These are phyloP conservation scores for Cordyceps fumosorosea DNA, from an alignment of 2,329 filamentous ascomycete species.

Conservation along the genomic window DNA sequence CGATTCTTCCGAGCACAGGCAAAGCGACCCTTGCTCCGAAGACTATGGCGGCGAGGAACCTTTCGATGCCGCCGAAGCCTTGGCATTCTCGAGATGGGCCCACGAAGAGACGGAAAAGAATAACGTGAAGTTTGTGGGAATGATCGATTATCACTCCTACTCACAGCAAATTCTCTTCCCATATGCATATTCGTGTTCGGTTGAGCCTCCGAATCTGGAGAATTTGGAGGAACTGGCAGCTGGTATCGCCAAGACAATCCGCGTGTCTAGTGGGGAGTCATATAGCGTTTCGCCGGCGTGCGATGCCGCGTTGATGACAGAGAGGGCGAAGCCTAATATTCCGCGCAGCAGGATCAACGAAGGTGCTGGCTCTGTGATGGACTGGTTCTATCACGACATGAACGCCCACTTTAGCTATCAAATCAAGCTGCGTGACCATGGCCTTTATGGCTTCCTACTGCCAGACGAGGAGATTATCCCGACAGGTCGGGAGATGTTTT, in stretches of 20 bases:
- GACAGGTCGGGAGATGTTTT: slow-evolving; percentile 80
- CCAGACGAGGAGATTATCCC: slow-evolving; percentile 83
- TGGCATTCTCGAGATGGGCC: slow-evolving; percentile 72
- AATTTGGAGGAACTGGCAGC: slow-evolving; percentile 86
- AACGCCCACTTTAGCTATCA: slow-evolving; percentile 82
- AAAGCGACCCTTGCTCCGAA: slow-evolving; percentile 80
- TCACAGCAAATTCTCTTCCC: slow-evolving; percentile 93
- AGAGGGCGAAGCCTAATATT: slow-evolving; percentile 19
- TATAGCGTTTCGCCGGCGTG: slow-evolving; percentile 82
- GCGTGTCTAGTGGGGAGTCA: slow-evolving; percentile 66
- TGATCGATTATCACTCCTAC: slow-evolving; percentile 89
- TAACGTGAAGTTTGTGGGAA: slow-evolving; percentile 71
- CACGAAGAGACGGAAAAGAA: slow-evolving; percentile 66
- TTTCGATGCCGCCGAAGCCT: slow-evolving; percentile 77
- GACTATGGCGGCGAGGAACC: slow-evolving; percentile 78
- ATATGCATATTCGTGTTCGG: slow-evolving; percentile 76
- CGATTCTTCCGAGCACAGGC: slow-evolving; percentile 65
- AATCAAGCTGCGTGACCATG: slow-evolving; percentile 87
- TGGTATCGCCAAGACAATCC: slow-evolving; percentile 83
- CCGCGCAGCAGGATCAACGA: slow-evolving; percentile 53
- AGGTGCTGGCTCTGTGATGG: slow-evolving; percentile 78
- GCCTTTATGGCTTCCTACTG: slow-evolving; percentile 87
- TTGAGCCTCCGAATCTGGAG: slow-evolving; percentile 76
- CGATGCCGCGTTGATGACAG: slow-evolving; percentile 58
- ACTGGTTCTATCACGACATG: slow-evolving; percentile 92